Conservation (phyloP, 495 filamentous ascomycete genomes). For the Bacidia gigantensis region DNA sequence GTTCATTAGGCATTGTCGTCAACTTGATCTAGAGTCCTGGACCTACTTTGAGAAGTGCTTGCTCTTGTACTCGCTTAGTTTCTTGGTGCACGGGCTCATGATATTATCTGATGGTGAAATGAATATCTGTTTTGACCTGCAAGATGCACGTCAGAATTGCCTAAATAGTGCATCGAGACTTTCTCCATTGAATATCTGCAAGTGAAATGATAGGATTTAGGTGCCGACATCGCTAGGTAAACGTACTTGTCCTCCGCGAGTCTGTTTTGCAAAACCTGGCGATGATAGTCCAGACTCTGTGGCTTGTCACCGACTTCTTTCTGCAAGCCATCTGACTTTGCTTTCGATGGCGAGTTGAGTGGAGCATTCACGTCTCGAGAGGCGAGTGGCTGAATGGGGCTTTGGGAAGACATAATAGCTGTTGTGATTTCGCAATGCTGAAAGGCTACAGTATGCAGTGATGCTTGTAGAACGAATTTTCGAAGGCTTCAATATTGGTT, state of each 20-base stretch:
- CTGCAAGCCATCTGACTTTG: conserved; percentile 18
- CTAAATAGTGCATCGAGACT: neutral
- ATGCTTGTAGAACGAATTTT: no score
- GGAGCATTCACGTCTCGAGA: conserved; percentile 45
- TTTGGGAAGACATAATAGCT: conserved; percentile 20
- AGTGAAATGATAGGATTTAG: neutral
- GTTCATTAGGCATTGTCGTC: conserved; percentile 6
- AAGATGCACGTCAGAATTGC: neutral
- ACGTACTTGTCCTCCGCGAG: conserved; percentile 56
- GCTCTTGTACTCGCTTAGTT: conserved; percentile 69
- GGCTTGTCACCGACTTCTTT: conserved; percentile 20
- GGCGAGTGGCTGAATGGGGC: conserved; percentile 26
- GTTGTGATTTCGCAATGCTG: no score
- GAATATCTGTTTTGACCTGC: conserved; percentile 47
- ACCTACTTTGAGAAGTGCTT: conserved; percentile 63
- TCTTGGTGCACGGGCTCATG: conserved; percentile 87
- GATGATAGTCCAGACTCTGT: conserved; percentile 58
- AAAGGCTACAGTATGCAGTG: no score
- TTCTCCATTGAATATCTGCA: no score
- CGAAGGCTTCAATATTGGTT: no score
- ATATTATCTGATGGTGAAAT: conserved; percentile 87
- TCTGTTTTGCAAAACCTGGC: conserved; percentile 60
- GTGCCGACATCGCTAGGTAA: neutral
- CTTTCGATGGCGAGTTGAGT: conserved; percentile 18
- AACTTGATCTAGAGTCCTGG: neutral